Evolutionary conservation across 306 rosid genomes (phyloP).

Genomic region (Cicer judaicum): DNA sequence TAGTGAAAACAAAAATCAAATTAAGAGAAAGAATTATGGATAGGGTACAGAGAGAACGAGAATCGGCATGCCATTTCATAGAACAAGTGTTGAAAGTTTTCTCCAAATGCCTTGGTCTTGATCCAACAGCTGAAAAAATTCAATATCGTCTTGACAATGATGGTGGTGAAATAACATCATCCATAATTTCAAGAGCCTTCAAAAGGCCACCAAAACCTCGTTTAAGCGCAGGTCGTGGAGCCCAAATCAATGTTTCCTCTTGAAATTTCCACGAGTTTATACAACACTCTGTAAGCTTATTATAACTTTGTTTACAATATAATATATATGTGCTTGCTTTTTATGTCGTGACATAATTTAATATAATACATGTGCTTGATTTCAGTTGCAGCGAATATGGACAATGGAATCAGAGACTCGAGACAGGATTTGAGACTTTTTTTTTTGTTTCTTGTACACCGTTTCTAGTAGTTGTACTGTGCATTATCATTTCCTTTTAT

Average conservation of each 20-base stretch:
- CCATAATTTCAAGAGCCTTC: conserved; percentile 33
- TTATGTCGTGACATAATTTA: not conserved
- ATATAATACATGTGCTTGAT: too few relatives aligned
- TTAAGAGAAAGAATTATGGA: conserved; percentile 36
- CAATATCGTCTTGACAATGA: conserved; percentile 24
- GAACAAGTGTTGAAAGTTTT: conserved; percentile 50
- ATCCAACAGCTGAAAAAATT: conserved; percentile 13
- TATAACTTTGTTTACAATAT: not conserved
- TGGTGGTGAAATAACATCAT: conserved; percentile 32
- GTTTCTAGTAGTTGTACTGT: not conserved
- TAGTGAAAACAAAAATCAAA: not conserved
- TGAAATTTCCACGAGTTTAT: not conserved
- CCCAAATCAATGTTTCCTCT: conserved; percentile 49
- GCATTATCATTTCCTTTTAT: not conserved
- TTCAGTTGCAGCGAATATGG: conserved; percentile 8
- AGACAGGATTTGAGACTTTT: not conserved
- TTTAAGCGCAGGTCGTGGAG: conserved; percentile 47
- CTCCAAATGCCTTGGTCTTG: conserved; percentile 52
- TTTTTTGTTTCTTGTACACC: not conserved
- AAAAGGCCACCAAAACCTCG: conserved; percentile 53
- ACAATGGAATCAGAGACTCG: conserved; percentile 1
- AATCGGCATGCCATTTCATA: conserved; percentile 47
- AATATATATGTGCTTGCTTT: not conserved
- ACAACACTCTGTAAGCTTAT: not conserved
- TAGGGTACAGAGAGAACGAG: conserved; percentile 44